phyloP scores from a whole-genome alignment of 2,329 filamentous ascomycete species.

The Ceratocystis diversiconidia region DNA sequence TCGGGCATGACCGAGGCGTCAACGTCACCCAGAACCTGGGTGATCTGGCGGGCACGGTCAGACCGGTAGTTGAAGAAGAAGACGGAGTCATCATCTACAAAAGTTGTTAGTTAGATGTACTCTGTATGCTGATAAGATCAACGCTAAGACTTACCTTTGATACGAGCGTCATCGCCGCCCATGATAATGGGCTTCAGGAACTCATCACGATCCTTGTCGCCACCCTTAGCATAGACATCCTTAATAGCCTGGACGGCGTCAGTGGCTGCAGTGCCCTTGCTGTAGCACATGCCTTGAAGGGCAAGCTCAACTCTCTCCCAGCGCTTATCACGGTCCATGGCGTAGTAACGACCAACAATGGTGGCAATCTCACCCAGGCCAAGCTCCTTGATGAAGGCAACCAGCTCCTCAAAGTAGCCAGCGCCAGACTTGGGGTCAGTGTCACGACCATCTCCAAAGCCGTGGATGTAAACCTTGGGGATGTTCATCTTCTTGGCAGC shows the following conservation, averaged over 20 bases:
- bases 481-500: constrained; percentile 80
- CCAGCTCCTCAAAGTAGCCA: constrained; percentile 73
- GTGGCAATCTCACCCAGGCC: constrained; percentile 80
- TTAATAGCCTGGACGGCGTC: constrained; percentile 80
- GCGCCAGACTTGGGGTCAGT: constrained; percentile 91
- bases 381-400: constrained; percentile 69
- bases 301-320: constrained; percentile 91
- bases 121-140: neutral
- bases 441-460: constrained; percentile 95
- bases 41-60: constrained; percentile 91
- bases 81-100: constrained; percentile 69
- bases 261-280: constrained; percentile 71
- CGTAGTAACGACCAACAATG: constrained; percentile 89
- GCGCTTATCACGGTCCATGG: constrained; percentile 99
- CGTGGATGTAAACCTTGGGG: constrained; percentile 92
- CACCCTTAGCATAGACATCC: constrained; percentile 67
- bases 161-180: constrained; percentile 68
- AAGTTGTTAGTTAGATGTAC: constrained; percentile 16
- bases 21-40: constrained; percentile 79
- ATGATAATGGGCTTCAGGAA: constrained; percentile 97
- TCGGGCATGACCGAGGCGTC: constrained; percentile 83
- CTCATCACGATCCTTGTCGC: constrained; percentile 67
- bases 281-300: constrained; percentile 70
- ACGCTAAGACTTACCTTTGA: constrained; percentile 49
- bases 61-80: constrained; percentile 99